Evolutionary conservation across 169 alveolate genomes (phyloP).

Genomic region (Pseudocohnilembus persalinus): DNA sequence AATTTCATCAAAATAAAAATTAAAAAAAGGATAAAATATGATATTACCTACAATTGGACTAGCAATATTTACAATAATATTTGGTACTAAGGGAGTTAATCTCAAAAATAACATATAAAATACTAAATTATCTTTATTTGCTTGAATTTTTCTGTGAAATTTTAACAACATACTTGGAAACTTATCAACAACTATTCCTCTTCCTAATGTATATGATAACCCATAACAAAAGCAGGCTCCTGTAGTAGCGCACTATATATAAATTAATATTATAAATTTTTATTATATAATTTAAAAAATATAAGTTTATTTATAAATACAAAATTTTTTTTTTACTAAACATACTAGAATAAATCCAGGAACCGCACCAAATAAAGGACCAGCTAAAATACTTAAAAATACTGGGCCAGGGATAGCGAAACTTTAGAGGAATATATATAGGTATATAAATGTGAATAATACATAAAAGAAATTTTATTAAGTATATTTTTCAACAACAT

Average conservation of each 20-base stretch:
- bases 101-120: slow-evolving; percentile 78
- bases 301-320: neutral
- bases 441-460: slow-evolving; percentile 57
- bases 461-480: slow-evolving; percentile 46
- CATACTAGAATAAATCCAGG: slow-evolving; percentile 64
- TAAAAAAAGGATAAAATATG: slow-evolving; percentile 1
- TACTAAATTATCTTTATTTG: slow-evolving; percentile 58
- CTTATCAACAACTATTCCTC: slow-evolving; percentile 57
- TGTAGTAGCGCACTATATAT: slow-evolving; percentile 65
- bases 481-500: slow-evolving; percentile 46
- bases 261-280: neutral
- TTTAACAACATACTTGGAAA: slow-evolving; percentile 49
- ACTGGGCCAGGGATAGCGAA: slow-evolving; percentile 87
- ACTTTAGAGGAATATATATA: slow-evolving; percentile 66
- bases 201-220: slow-evolving; percentile 65
- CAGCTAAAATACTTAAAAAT: slow-evolving; percentile 70
- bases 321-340: slow-evolving; percentile 5
- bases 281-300: neutral
- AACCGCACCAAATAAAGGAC: slow-evolving; percentile 72
- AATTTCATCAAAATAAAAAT: neutral
- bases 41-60: slow-evolving; percentile 62
- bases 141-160: slow-evolving; percentile 48
- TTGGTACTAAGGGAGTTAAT: slow-evolving; percentile 82
- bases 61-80: slow-evolving; percentile 66
- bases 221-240: slow-evolving; percentile 74